Evolutionary conservation across 805 yeast species (phyloP).

Genomic region (Ogataea sp.): DNA sequence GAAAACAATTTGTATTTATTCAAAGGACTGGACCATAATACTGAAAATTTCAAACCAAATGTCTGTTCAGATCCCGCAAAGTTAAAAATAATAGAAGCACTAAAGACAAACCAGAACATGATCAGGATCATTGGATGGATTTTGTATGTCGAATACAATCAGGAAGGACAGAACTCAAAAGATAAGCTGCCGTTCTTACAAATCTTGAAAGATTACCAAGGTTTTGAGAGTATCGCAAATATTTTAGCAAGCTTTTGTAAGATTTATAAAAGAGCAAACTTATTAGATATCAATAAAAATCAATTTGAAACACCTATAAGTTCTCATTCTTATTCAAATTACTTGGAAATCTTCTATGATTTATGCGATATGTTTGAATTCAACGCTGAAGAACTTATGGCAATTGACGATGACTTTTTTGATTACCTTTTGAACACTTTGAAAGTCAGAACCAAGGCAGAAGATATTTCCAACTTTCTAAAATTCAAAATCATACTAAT

Average conservation of each 20-base stretch:
- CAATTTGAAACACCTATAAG: slow-evolving; percentile 14
- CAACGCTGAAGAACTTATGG: slow-evolving; percentile 29
- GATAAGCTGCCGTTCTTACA: too few relatives aligned
- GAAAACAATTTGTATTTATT: slow-evolving; percentile 16
- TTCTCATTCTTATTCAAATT: slow-evolving; percentile 14
- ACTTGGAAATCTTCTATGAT: slow-evolving; percentile 47
- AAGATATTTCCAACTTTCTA: slow-evolving; percentile 54
- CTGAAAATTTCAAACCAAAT: too few relatives aligned
- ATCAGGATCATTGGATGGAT: slow-evolving; percentile 26
- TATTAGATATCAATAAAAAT: slow-evolving; percentile 1
- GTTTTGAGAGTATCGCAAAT: slow-evolving; percentile 33
- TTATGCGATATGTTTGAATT: slow-evolving; percentile 44
- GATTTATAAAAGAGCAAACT: slow-evolving; percentile 4
- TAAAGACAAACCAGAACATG: slow-evolving; percentile 21
- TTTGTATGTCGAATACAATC: slow-evolving; percentile 15
- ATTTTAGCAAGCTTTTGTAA: slow-evolving; percentile 19
- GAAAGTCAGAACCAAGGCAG: slow-evolving; percentile 31
- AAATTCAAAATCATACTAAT: slow-evolving; percentile 66
- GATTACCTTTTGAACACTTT: slow-evolving; percentile 39
- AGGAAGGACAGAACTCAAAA: too few relatives aligned
- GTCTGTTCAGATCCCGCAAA: slow-evolving; percentile 5
- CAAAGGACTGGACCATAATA: slow-evolving; percentile 6
- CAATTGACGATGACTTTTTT: slow-evolving; percentile 37
- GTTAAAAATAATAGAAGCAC: slow-evolving; percentile 12
- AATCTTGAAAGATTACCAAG: slow-evolving; percentile 42